Evolutionary conservation across 2,329 filamentous ascomycete species (phyloP).

Genomic region (Trichoderma guizhouense): DNA sequence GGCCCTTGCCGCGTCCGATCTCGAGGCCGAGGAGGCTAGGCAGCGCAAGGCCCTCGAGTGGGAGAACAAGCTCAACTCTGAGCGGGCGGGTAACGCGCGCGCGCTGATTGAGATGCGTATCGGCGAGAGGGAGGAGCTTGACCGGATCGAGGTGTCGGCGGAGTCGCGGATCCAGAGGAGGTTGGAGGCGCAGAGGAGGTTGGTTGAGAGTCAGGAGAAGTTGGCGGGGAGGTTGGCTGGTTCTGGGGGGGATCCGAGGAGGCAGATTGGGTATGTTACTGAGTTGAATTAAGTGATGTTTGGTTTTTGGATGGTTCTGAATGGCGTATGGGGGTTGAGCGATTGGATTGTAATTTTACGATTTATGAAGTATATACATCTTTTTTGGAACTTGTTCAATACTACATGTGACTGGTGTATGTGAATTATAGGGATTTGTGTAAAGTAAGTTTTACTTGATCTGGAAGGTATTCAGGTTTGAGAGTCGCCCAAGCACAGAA

Average conservation of each 20-base stretch:
- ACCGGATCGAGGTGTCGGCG: constrained; percentile 45
- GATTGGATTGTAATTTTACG: neutral
- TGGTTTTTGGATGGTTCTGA: neutral
- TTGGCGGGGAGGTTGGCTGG: constrained; percentile 45
- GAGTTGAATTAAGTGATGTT: constrained; percentile 42
- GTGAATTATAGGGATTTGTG: neutral
- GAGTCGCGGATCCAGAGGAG: constrained; percentile 45
- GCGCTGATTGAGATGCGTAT: constrained; percentile 48
- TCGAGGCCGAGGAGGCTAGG: constrained; percentile 42
- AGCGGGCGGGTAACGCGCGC: constrained; percentile 47
- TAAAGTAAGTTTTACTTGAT: neutral
- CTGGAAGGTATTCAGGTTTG: neutral
- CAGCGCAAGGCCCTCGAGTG: constrained; percentile 47
- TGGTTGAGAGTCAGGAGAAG: constrained; percentile 48
- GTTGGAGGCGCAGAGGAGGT: constrained; percentile 49
- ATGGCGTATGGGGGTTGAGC: neutral
- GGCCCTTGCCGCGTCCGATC: constrained; percentile 45
- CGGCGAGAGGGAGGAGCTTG: constrained; percentile 50
- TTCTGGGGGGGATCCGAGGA: constrained; percentile 32
- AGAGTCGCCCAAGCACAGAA: neutral
- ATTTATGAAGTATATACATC: neutral
- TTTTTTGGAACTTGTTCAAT: neutral
- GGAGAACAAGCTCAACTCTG: constrained; percentile 45
- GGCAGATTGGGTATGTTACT: constrained; percentile 56
- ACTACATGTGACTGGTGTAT: neutral